A percentile compares a stretch with the other conserved stretches of the same genome.
These are phyloP conservation scores for Brasenia schreberi DNA, from an alignment of 164 flowering plant genomes.

Conservation along the genomic window DNA sequence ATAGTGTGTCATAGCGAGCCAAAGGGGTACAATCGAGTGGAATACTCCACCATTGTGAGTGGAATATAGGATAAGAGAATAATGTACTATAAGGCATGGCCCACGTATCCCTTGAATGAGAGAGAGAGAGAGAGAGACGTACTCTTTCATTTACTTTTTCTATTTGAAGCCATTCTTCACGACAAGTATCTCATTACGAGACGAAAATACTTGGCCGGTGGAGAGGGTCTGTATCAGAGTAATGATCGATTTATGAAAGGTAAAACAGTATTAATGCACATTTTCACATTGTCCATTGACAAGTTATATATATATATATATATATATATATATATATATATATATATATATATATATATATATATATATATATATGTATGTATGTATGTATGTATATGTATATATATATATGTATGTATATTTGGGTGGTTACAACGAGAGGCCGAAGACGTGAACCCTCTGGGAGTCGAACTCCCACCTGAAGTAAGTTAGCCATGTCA, in stretches of 20 bases:
- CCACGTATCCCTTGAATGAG: too few species aligned
- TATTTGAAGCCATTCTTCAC: too few species aligned
- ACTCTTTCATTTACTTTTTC: too few species aligned
- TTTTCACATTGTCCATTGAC: neutral
- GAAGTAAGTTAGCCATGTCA: too few species aligned
- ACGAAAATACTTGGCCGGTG: too few species aligned
- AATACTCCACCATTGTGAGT: neutral
- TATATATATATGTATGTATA: neutral
- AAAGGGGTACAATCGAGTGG: neutral
- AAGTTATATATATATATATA: neutral
- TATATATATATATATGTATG: neutral
- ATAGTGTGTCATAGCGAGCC: neutral
- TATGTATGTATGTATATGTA: neutral
- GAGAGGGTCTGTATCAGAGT: too few species aligned
- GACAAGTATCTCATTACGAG: too few species aligned
- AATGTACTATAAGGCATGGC: too few species aligned
- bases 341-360: neutral
- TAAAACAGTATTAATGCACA: neutral
- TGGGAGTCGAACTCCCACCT: too few species aligned
- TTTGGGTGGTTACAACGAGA: neutral
- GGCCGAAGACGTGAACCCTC: too few species aligned
- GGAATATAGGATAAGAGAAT: neutral
- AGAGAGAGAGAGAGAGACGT: too few species aligned
- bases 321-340: neutral
- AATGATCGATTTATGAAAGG: neutral